Evolutionary conservation across 148 eudicot genomes (phyloP), one percentile per base, ranked within the genome.

Genomic region (Vaccinium myrtillus): DNA sequence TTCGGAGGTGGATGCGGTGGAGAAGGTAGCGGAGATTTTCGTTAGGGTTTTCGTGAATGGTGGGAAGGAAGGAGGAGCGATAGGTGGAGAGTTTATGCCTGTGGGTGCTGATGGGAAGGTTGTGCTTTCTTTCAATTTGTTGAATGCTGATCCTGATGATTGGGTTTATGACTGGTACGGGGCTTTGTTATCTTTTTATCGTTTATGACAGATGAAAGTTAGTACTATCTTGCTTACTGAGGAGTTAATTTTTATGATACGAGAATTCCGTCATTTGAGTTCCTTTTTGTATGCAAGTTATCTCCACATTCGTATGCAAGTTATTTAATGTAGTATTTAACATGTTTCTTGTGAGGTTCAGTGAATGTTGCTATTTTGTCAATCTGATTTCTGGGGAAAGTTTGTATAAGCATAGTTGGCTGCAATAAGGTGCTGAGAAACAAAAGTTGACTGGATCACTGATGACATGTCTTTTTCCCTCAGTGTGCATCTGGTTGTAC

Each of bases 81-180:
- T 97, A 36, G 91, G 82, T 21, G 93, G 94, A 58, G 99, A 97
- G 91, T 97, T 97, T 89, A 94, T 97, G 99, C 99, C 99, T 10
- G 98, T 97, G 51, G 99, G 99, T 74, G 93, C 98, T 65, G 98
- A 97, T 89, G 99, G 99, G 56, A 93, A 87, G 83, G 86, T 95
- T 78, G 99, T 97, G 83, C 94, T 97, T 63, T 97, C 99, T 19
- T 97, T 95, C 86, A 97, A 92, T 89, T 88, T 97, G 91, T 90
- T 97, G 91, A 97, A 97, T 91, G 92, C 99, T 59, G 95, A 97
- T 89, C 99, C 98, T 0, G 87, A 79, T 71, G 96, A 95, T 86
- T 95, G 98, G 98, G 83, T 91, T 76, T 97, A 95, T 91, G 94
- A 92, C 79, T 97, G 99, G 99, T 97, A 94, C 80, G 91, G 85